These are phyloP conservation scores for Sechiopsis laciniata DNA, from an alignment of 306 rosid genomes.

Conservation along the genomic window DNA sequence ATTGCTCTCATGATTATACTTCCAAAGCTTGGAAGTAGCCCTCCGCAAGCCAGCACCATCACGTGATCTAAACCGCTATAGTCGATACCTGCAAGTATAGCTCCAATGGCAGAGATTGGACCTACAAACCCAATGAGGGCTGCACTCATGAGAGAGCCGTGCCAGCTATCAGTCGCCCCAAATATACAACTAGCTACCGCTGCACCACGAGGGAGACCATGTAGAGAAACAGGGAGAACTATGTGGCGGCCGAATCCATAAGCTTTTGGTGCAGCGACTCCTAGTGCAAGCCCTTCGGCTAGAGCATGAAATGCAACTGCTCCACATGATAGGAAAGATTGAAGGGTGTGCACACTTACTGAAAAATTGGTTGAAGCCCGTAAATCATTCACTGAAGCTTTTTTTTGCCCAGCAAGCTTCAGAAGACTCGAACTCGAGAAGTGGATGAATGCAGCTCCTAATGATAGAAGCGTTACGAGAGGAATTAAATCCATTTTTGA, in stretches of 20 bases:
- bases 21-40: slow-evolving; percentile 73
- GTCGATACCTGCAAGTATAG: slow-evolving; percentile 88
- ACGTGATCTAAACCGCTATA: slow-evolving; percentile 90
- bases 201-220: slow-evolving; percentile 95
- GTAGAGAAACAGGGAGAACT: slow-evolving; percentile 96
- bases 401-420: slow-evolving; percentile 52
- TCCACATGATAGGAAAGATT: slow-evolving; percentile 85
- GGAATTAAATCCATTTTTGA: slow-evolving; percentile 73
- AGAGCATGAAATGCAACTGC: slow-evolving; percentile 81
- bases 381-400: slow-evolving; percentile 49
- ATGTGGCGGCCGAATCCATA: slow-evolving; percentile 91
- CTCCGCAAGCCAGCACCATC: slow-evolving; percentile 92
- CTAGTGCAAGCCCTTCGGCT: slow-evolving; percentile 96
- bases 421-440: slow-evolving; percentile 48
- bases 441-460: slow-evolving; percentile 67
- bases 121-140: slow-evolving; percentile 84
- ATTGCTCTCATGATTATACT: slow-evolving; percentile 57
- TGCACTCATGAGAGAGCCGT: slow-evolving; percentile 77
- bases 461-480: slow-evolving; percentile 41
- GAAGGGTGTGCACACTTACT: slow-evolving; percentile 80
- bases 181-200: slow-evolving; percentile 96
- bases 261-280: slow-evolving; percentile 99
- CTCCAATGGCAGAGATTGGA: slow-evolving; percentile 88
- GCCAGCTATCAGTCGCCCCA: slow-evolving; percentile 96
- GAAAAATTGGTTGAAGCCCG: slow-evolving; percentile 46